Percentiles rank a stretch among this genome's conserved stretches.
Evolutionary conservation across 1,284 basidiomycete species (phyloP).

Genomic region (Tylopilus orsonianus): DNA sequence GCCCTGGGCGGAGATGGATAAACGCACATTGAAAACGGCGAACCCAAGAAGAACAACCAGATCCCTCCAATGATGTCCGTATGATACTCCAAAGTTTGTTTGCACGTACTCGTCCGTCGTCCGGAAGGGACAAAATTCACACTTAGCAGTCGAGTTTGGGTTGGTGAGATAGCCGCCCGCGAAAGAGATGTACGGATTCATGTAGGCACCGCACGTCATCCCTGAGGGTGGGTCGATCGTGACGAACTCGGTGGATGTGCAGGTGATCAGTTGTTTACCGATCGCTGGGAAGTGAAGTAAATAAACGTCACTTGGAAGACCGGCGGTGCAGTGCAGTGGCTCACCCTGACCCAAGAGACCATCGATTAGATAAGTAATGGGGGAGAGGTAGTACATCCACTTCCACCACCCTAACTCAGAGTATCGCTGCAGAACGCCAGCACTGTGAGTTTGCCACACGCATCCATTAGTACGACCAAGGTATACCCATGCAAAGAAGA

Average conservation of each 20-base stretch:
- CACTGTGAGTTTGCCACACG: constrained; percentile 47
- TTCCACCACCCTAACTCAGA: constrained; percentile 71
- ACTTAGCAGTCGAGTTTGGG: constrained; percentile 49
- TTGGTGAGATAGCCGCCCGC: constrained; percentile 70
- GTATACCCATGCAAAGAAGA: not conserved
- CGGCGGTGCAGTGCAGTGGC: not conserved
- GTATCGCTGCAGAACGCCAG: constrained; percentile 64
- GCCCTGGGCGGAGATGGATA: not conserved
- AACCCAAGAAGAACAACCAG: constrained; percentile 44
- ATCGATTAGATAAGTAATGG: constrained; percentile 10
- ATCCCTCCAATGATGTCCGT: constrained; percentile 48
- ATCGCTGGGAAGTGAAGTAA: constrained; percentile 29
- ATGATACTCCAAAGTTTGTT: constrained; percentile 45
- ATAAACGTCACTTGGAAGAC: not conserved
- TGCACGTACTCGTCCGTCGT: constrained; percentile 46
- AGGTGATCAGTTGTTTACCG: constrained; percentile 53
- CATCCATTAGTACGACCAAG: constrained; percentile 16
- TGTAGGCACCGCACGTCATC: constrained; percentile 58
- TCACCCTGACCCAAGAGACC: constrained; percentile 13
- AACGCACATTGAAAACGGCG: constrained; percentile 45
- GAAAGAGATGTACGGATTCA: constrained; percentile 49
- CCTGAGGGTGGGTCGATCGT: constrained; percentile 56
- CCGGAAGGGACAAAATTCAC: constrained; percentile 53
- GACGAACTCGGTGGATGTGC: constrained; percentile 54
- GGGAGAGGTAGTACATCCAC: constrained; percentile 63